Evolutionary conservation across 2,329 filamentous ascomycete species (phyloP).

Genomic region (Cyphellophora europaea): DNA sequence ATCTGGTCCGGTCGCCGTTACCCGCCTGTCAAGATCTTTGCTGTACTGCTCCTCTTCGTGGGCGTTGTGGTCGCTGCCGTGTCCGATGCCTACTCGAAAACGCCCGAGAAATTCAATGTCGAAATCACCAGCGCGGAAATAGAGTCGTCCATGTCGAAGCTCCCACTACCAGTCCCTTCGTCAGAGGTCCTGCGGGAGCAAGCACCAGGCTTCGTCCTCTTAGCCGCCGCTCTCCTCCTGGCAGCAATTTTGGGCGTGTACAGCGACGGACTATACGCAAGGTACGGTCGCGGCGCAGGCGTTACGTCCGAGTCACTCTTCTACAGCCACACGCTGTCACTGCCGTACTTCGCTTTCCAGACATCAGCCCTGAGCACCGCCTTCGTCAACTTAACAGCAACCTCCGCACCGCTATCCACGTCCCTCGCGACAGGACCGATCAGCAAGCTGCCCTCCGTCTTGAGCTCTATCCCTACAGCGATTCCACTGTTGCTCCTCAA

Average conservation of each 20-base stretch:
- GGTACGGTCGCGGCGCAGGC: conserved; percentile 62
- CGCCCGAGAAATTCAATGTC: neutral
- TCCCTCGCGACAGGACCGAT: conserved; percentile 2
- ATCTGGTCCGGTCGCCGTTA: conserved; percentile 73
- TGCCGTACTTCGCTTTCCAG: conserved; percentile 35
- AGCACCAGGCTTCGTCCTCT: conserved; percentile 61
- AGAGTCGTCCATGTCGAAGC: conserved; percentile 6
- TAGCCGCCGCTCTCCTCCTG: conserved; percentile 80
- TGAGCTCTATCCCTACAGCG: conserved; percentile 52
- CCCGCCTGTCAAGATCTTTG: conserved; percentile 66
- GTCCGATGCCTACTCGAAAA: conserved; percentile 64
- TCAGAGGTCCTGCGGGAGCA: conserved; percentile 34
- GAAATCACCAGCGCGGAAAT: conserved; percentile 11
- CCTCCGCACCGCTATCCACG: conserved; percentile 20
- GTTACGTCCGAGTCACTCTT: conserved; percentile 89
- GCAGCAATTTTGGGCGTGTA: conserved; percentile 94
- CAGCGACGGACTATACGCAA: conserved; percentile 79
- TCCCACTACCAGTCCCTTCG: conserved; percentile 18
- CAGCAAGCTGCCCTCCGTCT: conserved; percentile 13
- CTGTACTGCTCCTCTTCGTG: conserved; percentile 72
- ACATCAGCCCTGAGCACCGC: conserved; percentile 23
- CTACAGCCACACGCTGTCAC: conserved; percentile 59
- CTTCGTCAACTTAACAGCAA: conserved; percentile 8
- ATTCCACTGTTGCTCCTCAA: conserved; percentile 32
- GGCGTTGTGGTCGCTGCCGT: conserved; percentile 83